These are phyloP conservation scores for Claviceps fusiformis DNA, from an alignment of 2,329 filamentous ascomycete genomes.

Conservation along the genomic window DNA sequence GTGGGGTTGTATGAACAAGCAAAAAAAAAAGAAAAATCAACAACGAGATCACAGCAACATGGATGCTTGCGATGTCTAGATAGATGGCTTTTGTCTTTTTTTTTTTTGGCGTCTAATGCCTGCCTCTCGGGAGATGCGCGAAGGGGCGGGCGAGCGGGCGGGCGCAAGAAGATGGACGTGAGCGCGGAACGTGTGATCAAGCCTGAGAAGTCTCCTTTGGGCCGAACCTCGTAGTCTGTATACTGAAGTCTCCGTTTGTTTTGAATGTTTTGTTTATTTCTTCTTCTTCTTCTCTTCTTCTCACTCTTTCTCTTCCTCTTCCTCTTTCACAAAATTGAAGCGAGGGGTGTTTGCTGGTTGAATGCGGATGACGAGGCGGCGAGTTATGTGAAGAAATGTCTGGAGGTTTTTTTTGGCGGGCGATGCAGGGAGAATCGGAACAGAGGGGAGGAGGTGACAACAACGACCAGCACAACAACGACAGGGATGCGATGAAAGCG, in stretches of 20 bases:
- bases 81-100: background rate
- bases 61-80: background rate
- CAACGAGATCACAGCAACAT: slow-evolving; percentile 5
- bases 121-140: background rate
- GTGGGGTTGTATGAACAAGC: slow-evolving; percentile 14
- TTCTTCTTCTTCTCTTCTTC: no score
- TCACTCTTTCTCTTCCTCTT: no score
- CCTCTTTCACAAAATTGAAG: no score
- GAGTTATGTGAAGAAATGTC: slow-evolving; percentile 2
- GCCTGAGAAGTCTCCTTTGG: background rate
- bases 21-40: slow-evolving; percentile 5
- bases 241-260: no score
- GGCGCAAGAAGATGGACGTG: background rate
- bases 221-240: background rate
- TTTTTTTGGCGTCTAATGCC: background rate
- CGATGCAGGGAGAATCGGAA: background rate
- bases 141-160: background rate
- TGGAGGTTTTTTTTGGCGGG: background rate
- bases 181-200: background rate
- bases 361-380: background rate
- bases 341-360: no score
- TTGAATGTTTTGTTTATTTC: no score
- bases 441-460: slow-evolving; percentile 25
- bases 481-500: slow-evolving; percentile 46
- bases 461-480: slow-evolving; percentile 34